A percentile compares a stretch with the other conserved stretches of the same genome.
phyloP scores from a whole-genome alignment of 768 basidiomycete genomes.

The Leccinum longicurvipes region DNA sequence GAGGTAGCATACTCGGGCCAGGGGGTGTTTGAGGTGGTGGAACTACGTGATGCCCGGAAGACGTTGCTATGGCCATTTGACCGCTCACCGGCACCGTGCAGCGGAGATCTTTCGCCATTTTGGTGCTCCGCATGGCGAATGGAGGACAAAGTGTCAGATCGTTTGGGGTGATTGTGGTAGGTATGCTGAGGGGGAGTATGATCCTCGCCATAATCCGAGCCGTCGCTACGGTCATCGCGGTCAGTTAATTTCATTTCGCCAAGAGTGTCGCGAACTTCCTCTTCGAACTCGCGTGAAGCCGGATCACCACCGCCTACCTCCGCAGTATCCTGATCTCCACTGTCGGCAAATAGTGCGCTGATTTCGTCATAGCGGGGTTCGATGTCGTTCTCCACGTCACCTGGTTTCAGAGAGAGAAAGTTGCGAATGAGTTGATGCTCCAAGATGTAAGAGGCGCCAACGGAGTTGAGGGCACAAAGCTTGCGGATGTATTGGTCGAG shows the following conservation, averaged over 20 bases:
- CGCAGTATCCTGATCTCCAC: slow-evolving; percentile 35
- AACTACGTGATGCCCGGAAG: slow-evolving; percentile 31
- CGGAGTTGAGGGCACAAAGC: slow-evolving; percentile 66
- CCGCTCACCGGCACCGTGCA: slow-evolving; percentile 26
- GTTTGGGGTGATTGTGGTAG: slow-evolving; percentile 40
- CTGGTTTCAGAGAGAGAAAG: slow-evolving; percentile 83
- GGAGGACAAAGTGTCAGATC: slow-evolving; percentile 49
- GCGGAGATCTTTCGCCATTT: slow-evolving; percentile 30
- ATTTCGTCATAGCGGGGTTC: slow-evolving; percentile 60
- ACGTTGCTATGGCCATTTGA: slow-evolving; percentile 16
- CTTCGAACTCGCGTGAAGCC: slow-evolving; percentile 36
- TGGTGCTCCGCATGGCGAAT: slow-evolving; percentile 31
- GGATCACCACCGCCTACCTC: slow-evolving; percentile 26
- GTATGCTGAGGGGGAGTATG: slow-evolving; percentile 34
- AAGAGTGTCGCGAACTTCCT: slow-evolving; percentile 49
- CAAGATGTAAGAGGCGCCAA: slow-evolving; percentile 74
- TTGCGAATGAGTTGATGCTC: slow-evolving; percentile 75
- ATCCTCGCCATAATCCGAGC: slow-evolving; percentile 64
- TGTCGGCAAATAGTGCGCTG: slow-evolving; percentile 45
- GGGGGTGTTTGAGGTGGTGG: slow-evolving; percentile 25
- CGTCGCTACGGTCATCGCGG: slow-evolving; percentile 51
- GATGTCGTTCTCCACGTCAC: slow-evolving; percentile 73
- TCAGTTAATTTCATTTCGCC: slow-evolving; percentile 47
- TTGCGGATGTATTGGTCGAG: slow-evolving; percentile 85
- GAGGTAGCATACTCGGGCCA: slow-evolving; percentile 32